Percentiles rank a stretch among this genome's conserved stretches.
Evolutionary conservation across 2,329 filamentous ascomycete species (phyloP).

Genomic region (Paracorniculantispora psalliotae): DNA sequence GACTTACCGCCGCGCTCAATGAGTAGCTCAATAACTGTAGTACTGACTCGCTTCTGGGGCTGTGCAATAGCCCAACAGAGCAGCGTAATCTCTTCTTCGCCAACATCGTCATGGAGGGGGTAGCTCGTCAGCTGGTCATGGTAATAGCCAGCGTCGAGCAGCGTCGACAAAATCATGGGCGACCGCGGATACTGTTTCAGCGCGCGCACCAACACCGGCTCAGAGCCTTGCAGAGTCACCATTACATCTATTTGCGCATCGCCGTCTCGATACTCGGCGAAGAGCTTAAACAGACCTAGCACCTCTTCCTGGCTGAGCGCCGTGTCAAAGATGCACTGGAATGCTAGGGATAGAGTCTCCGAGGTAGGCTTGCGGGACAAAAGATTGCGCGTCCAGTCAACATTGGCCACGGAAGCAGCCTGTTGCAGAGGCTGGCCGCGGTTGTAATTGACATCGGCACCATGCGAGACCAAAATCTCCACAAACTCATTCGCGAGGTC

Average conservation of each 20-base stretch:
- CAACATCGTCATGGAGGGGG: conserved; percentile 39
- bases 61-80: conserved; percentile 59
- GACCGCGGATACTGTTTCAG: conserved; percentile 52
- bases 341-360: conserved; percentile 46
- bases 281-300: conserved; percentile 46
- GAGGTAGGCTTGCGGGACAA: conserved; percentile 46
- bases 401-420: conserved; percentile 48
- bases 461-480: conserved; percentile 32
- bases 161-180: conserved; percentile 43
- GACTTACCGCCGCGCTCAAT: conserved; percentile 40
- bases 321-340: conserved; percentile 52
- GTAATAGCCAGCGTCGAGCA: conserved; percentile 55
- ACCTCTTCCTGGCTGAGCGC: conserved; percentile 45
- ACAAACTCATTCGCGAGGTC: conserved; percentile 42
- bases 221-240: conserved; percentile 35
- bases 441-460: conserved; percentile 45
- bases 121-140: conserved; percentile 47
- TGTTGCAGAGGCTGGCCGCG: conserved; percentile 49
- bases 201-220: conserved; percentile 48
- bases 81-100: conserved; percentile 51
- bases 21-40: conserved; percentile 51
- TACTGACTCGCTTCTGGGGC: conserved; percentile 58
- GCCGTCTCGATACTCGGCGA: conserved; percentile 45
- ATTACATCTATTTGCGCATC: conserved; percentile 47
- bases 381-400: conserved; percentile 44